These are phyloP conservation scores for Aspergillus sp. DNA, from an alignment of 2,329 filamentous ascomycete species.

Conservation along the genomic window DNA sequence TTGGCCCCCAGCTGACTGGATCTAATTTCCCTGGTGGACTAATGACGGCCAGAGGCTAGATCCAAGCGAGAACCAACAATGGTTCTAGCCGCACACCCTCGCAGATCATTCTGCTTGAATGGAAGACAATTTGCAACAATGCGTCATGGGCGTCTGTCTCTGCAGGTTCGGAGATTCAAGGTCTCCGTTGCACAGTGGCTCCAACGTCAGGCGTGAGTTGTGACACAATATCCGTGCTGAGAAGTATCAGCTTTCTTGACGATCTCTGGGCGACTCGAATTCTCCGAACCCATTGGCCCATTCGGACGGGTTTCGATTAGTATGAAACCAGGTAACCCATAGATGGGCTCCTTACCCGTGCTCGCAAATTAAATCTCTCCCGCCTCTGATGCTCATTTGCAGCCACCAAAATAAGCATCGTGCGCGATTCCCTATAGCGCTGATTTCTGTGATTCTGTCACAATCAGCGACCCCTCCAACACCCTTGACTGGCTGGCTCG, in stretches of 20 bases:
- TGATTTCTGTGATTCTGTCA: constrained; percentile 4
- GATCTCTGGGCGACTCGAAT: neutral
- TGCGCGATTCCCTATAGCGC: constrained; percentile 8
- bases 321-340: constrained; percentile 13
- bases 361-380: constrained; percentile 19
- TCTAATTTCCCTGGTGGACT: neutral
- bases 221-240: neutral
- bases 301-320: constrained; percentile 7
- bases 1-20: neutral
- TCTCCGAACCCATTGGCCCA: constrained; percentile 8
- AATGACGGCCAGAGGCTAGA: neutral
- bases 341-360: constrained; percentile 12
- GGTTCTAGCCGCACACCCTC: neutral
- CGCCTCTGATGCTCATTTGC: constrained; percentile 23
- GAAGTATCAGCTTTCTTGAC: constrained; percentile 2
- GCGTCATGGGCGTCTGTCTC: neutral
- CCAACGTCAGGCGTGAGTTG: neutral
- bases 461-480: constrained; percentile 6
- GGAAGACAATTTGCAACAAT: neutral
- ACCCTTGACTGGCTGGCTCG: constrained; percentile 7
- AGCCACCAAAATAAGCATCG: constrained; percentile 26
- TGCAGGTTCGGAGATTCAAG: neutral
- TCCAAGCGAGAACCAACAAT: neutral
- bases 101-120: neutral
- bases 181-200: neutral